These are phyloP conservation scores for Cyberlindnera misumaiensis DNA, from an alignment of 805 yeast species.

Conservation along the genomic window DNA sequence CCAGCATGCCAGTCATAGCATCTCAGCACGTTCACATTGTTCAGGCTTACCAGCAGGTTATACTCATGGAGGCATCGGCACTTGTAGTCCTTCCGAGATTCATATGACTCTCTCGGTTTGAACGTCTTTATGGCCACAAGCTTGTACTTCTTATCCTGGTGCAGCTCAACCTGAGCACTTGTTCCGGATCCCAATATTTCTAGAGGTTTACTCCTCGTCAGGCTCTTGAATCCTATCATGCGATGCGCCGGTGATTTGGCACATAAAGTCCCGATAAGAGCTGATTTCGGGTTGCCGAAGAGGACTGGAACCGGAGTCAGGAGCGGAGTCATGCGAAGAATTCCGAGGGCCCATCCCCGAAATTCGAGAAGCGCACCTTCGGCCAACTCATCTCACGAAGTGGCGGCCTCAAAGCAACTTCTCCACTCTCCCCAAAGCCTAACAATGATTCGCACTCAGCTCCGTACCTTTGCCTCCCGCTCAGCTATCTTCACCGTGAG, in stretches of 20 bases:
- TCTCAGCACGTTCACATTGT: conserved; percentile 68
- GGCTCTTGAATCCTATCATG: too few species aligned
- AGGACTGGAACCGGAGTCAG: too few species aligned
- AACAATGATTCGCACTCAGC: conserved; percentile 15
- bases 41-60: conserved; percentile 59
- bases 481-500: too few species aligned
- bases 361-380: background rate
- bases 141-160: conserved; percentile 12
- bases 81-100: conserved; percentile 58
- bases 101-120: conserved; percentile 38
- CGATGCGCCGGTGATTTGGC: too few species aligned
- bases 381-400: background rate
- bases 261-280: too few species aligned
- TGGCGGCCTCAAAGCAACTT: background rate
- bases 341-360: background rate
- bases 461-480: conserved; percentile 6
- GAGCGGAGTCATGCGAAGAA: too few species aligned
- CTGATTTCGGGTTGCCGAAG: too few species aligned
- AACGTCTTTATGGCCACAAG: conserved; percentile 40
- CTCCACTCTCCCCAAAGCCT: background rate
- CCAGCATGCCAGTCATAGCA: conserved; percentile 70
- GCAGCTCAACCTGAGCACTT: conserved; percentile 31
- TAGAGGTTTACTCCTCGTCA: conserved; percentile 15
- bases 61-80: conserved; percentile 73
- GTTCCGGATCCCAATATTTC: conserved; percentile 25